These are phyloP conservation scores for Cicer judaicum DNA, from an alignment of 306 rosid species.

Conservation along the genomic window DNA sequence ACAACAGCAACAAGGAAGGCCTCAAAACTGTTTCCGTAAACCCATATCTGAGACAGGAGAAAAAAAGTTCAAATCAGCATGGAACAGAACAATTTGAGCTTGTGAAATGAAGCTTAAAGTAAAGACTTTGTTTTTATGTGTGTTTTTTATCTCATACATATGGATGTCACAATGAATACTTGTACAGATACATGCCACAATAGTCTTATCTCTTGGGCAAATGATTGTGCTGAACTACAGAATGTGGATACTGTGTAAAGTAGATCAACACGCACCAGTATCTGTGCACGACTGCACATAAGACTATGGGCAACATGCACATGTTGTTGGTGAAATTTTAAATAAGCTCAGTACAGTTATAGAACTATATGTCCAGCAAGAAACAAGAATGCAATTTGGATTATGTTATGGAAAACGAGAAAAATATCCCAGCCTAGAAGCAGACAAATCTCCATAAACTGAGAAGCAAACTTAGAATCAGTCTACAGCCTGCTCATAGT, in stretches of 20 bases:
- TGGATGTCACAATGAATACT: slow-evolving; percentile 11
- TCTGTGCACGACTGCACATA: slow-evolving; percentile 6
- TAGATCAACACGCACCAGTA: slow-evolving; percentile 25
- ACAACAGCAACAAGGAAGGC: slow-evolving; percentile 85
- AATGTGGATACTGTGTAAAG: slow-evolving; percentile 17
- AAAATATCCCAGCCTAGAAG: slow-evolving; percentile 11
- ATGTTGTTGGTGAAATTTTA: slow-evolving; percentile 27
- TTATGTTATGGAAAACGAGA: not conserved
- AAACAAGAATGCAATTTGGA: slow-evolving; percentile 27
- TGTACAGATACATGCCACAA: slow-evolving; percentile 11
- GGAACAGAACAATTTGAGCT: slow-evolving; percentile 31
- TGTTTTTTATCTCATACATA: slow-evolving; percentile 20
- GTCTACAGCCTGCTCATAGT: not conserved
- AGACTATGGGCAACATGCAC: slow-evolving; percentile 19
- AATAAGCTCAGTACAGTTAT: not conserved
- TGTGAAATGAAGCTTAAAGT: slow-evolving; percentile 35
- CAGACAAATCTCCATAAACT: not conserved
- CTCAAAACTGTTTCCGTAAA: slow-evolving; percentile 95
- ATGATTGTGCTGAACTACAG: slow-evolving; percentile 14
- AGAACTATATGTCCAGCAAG: slow-evolving; percentile 8
- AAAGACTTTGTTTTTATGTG: not conserved
- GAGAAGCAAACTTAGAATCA: slow-evolving; percentile 4
- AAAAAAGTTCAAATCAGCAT: slow-evolving; percentile 18
- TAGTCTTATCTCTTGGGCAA: slow-evolving; percentile 19
- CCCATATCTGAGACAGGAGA: slow-evolving; percentile 75